Evolutionary conservation across 2,329 filamentous ascomycete genomes (phyloP), one percentile per base, ranked within the genome.

Genomic region (Botrytis byssoidea): DNA sequence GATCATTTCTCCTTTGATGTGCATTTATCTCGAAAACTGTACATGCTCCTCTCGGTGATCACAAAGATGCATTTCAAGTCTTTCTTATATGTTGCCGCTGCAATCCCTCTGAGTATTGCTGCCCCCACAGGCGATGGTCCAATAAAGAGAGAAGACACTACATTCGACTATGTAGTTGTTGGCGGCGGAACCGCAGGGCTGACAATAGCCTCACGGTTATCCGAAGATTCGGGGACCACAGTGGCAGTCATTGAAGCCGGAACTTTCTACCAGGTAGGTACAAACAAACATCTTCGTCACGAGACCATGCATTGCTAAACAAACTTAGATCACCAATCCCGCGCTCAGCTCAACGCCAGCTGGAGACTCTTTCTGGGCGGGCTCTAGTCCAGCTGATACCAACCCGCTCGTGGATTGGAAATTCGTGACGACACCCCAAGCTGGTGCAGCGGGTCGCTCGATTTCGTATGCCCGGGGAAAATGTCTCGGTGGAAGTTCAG

Each of bases 191-290:
- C 84, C 0, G 81, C 84, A 8, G 84, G 85, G 8, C 80, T 85
- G 8, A 81, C 83, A 1, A 79, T 85, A 29, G 85, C 84, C 7
- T 79, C 79, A 40, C 81, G 84, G 8, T 79, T 86, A n/a, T 67
- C 93, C 40, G 88, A 93, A 82, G 95, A 95, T 82, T 86, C 67
- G 10, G 32, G 46, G 6, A 59, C 74, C 22, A 74, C 55, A 44
- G 75, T 78, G 37, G 76, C 75, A 29, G 74, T 76, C 1, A 65
- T 78, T 12, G 75, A 78, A 67, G 76, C 75, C 8, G 77, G 75
- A 1, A 60, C 25, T 20, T 73, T 63, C 59, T 57, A 57, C 20
- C 18, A 72, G 61, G 29, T 67, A 72, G 37, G n/a, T 59, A 70
- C 48, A 55, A 35, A 70, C 20, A 55, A 35, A 25, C 1, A 16